Evolutionary conservation across 768 basidiomycete species (phyloP).

Genomic region (Tulasnella calospora): DNA sequence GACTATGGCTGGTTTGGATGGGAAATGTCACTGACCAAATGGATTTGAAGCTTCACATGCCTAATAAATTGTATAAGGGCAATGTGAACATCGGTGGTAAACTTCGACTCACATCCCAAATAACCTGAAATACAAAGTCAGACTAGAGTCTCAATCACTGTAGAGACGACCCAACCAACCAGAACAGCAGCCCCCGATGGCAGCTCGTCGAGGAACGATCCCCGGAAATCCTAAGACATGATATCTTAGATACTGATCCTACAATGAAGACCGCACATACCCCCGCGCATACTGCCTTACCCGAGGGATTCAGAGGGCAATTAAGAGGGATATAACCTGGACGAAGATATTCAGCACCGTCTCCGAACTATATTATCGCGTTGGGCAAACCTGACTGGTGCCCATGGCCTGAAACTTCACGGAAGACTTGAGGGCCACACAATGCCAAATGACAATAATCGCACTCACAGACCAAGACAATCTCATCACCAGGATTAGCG

Average conservation of each 20-base stretch:
- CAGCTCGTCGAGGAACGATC: not conserved
- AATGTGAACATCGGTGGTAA: not conserved
- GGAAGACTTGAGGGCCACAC: too few species aligned
- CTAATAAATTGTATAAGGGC: too few species aligned
- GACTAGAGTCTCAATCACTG: not conserved
- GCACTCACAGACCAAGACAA: not conserved
- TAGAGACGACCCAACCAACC: not conserved
- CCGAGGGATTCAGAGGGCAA: not conserved
- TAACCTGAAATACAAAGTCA: not conserved
- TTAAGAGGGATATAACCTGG: not conserved
- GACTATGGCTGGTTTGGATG: too few species aligned
- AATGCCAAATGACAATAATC: too few species aligned
- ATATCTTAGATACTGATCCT: not conserved
- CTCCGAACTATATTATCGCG: not conserved
- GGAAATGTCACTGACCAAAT: not conserved
- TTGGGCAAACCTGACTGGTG: not conserved
- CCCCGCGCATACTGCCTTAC: not conserved
- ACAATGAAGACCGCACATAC: not conserved
- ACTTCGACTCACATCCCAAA: not conserved
- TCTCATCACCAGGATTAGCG: not conserved
- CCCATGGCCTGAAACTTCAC: not conserved
- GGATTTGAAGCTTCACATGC: not conserved
- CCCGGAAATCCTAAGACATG: not conserved
- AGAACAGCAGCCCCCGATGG: not conserved
- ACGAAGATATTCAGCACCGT: not conserved